Evolutionary conservation across 139 green algal species (phyloP), one percentile per base, ranked within the genome.

Genomic region (Chlorella sp.): DNA sequence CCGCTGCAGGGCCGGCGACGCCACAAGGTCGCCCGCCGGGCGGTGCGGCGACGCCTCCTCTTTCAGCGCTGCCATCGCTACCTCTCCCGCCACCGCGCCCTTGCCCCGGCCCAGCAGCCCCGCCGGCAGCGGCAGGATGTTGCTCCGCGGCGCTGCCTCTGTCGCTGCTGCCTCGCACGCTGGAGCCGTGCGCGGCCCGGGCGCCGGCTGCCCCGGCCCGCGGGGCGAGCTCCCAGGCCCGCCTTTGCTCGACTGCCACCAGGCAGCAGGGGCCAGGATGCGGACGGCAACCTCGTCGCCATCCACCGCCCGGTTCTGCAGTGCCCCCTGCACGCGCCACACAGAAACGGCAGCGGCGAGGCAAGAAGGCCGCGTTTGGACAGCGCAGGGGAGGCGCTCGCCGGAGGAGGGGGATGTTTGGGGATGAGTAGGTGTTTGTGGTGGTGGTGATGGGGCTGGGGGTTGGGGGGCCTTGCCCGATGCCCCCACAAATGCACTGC

Each of bases 221-320:
- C 43, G 15, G 73, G 9, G 80, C 84, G 11, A 61, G 82, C 2
- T 63, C 76, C 8, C 46, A n/a, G 7, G 41, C 73, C 31, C 64
- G 36, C 5, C 19, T 19, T 0, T 60, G 67, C 31, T 36, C 76
- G 55, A n/a, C 66, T 62, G 56, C 29, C 63, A 66, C 69, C 76
- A 71, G 21, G 80, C 23, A 5, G 55, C 31, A 25, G 80, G 70
- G 5, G 87, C 82, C 67, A 93, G 70, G 12, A 97, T 43, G 50
- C 77, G 45, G 41, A 97, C 66, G 4, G 82, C 88, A 55, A 97
- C 94, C 69, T 90, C 84, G 77, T 98, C 94, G 0, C 93, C 93
- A 35, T 97, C 92, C 1, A 98, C 63, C 27, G 86, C 79, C 41
- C 90, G 73, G 53, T 91, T 94, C 64, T 95, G 91, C 12, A 33